These are phyloP conservation scores for Musa acuminata DNA, from an alignment of 176 grass and related monocot species.

Conservation along the genomic window DNA sequence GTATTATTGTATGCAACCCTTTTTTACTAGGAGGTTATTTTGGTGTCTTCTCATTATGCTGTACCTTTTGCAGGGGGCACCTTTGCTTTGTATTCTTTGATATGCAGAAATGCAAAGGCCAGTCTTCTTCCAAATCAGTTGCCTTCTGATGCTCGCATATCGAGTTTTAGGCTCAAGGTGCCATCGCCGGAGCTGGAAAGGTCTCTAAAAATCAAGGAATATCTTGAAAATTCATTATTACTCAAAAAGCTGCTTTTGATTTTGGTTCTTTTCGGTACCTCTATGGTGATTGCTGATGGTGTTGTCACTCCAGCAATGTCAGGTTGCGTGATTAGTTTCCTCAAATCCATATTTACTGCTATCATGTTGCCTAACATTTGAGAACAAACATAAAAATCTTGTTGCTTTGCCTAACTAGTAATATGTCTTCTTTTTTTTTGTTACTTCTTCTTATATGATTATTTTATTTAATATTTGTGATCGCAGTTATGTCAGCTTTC, in stretches of 20 bases:
- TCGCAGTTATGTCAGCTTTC: constrained; percentile 90
- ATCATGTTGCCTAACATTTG: not conserved
- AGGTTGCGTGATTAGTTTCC: constrained; percentile 49
- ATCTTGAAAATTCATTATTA: constrained; percentile 67
- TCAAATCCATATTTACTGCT: constrained; percentile 6
- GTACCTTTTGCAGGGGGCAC: constrained; percentile 74
- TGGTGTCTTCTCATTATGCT: constrained; percentile 21
- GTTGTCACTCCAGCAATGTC: constrained; percentile 91
- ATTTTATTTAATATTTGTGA: constrained; percentile 31
- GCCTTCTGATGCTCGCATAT: constrained; percentile 82
- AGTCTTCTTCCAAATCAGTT: constrained; percentile 86
- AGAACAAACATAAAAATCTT: not conserved
- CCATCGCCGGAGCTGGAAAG: constrained; percentile 94
- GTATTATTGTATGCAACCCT: too few species aligned
- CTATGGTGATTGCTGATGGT: constrained; percentile 88
- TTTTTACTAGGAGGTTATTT: not conserved
- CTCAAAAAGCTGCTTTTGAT: constrained; percentile 89
- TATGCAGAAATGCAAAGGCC: constrained; percentile 91
- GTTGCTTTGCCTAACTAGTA: not conserved
- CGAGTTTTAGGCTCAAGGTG: constrained; percentile 87
- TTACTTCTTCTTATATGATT: constrained; percentile 26
- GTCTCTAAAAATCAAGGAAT: constrained; percentile 86
- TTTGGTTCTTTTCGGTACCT: constrained; percentile 92
- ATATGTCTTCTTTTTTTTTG: constrained; percentile 8
- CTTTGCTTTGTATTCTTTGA: constrained; percentile 96